Base-by-base conservation (phyloP, 805 yeast species). In the Sungouiella blattae region DNA sequence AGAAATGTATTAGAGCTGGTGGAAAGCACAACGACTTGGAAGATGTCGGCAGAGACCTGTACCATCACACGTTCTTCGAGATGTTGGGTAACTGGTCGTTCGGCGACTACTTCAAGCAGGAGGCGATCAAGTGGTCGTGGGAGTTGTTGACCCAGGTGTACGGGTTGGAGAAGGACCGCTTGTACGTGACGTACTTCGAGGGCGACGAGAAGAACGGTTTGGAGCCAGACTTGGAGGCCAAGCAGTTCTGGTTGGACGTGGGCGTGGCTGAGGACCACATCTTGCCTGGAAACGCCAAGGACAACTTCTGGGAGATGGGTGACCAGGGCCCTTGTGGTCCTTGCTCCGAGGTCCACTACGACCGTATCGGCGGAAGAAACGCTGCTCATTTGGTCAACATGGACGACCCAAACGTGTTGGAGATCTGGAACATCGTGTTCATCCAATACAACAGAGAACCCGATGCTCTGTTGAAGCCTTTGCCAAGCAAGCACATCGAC, bases 291-390 rank as follows among this genome's bases (percentile, higher is more conserved):
- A 69, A 80, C 49, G 85, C 81, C 35, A 71, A 80, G 57, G 99
- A 93, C 62, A 93, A 93, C 68, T 93, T 93, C 66, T 93, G 99
- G 99, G 99, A 93, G 71, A 93, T 93, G 99, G 99, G 99, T 53
- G 99, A 94, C 58, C 98, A 91, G 71, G 99, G 99, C 49, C 99
- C 99, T 32, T 93, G 99, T 72, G 99, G 99, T 44, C 99, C 99
- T 34, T 94, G 98, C 69, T 84, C 95, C 16, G 99, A 93, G 66
- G 77, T 93, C 50, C 99, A 93, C 64, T 93, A 87, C 62, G 99
- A 93, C 65, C 81, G 98, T 67, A 88, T 93, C 47, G 98, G 98
- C 47, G 97, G 98, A 40, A 83, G 99, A 72, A 91, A 93, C 57
- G 98, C 98, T 36, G 72, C 97, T 13, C 53, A 65, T 44, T 73